These are phyloP conservation scores for Wickerhamomyces sp. DNA, from an alignment of 1,139 yeast species.

Conservation along the genomic window DNA sequence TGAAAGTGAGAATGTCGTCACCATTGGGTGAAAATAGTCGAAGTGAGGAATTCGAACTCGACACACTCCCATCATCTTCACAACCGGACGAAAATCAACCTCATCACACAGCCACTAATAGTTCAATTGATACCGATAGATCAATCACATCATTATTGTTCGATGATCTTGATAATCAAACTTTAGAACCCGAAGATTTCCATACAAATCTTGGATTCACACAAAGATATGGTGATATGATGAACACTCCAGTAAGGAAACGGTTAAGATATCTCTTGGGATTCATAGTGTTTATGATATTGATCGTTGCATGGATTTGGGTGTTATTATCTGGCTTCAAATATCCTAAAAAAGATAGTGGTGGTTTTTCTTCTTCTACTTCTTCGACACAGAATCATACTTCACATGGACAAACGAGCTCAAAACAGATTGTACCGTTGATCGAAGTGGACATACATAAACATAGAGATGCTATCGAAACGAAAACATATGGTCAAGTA, in stretches of 20 bases:
- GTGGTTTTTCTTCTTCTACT: background rate
- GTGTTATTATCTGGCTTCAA: conserved; percentile 2
- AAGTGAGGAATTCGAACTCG: too few relatives aligned
- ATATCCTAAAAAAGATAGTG: background rate
- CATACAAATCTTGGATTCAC: conserved; percentile 3
- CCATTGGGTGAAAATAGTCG: too few relatives aligned
- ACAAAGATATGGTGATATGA: conserved; percentile 1
- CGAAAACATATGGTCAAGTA: conserved; percentile 2
- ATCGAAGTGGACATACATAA: conserved; percentile 9
- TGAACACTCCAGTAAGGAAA: background rate
- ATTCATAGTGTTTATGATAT: background rate
- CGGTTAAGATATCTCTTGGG: background rate
- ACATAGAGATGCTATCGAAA: conserved; percentile 12
- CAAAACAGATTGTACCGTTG: conserved; percentile 5
- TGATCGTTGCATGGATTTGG: conserved; percentile 4
- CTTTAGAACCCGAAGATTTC: conserved; percentile 4
- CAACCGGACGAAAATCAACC: too few relatives aligned
- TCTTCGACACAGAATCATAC: background rate
- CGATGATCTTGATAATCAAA: conserved; percentile 2
- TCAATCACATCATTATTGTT: conserved; percentile 6
- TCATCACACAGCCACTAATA: too few relatives aligned
- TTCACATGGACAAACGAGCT: background rate
- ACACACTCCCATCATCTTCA: too few relatives aligned
- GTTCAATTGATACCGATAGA: background rate
- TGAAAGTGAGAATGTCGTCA: too few relatives aligned